Base-by-base conservation (phyloP, 1,284 basidiomycete species). In the Microbotryomycetes sp. region DNA sequence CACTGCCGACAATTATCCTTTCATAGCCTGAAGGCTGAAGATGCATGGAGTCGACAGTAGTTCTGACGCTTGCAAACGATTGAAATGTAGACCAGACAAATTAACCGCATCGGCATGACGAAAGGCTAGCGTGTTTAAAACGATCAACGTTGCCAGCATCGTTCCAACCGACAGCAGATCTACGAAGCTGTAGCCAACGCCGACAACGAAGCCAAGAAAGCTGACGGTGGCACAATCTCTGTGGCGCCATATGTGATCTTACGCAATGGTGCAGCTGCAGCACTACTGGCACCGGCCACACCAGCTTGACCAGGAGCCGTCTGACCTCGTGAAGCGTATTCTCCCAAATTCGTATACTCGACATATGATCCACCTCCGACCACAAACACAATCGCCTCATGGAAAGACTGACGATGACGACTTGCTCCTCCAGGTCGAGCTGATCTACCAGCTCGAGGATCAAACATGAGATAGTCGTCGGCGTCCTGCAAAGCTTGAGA, bases 351-450 rank as follows among this genome's bases (percentile, higher is more conserved):
- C 6, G 92, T 90, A 72, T 94, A 97, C 77, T 99, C 96, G 56
- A 98, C 92, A 73, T 98, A 96, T 23, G 92, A 88, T 1, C 92
- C 96, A 4, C 96, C 96, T 4, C 96, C 96, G 1, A 98, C 93
- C 16, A 98, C 81, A 71, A 99, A 99, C 2, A 98, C 88, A 69
- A 92, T 84, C 19, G 88, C 86, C 68, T 98, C 93, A 19, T 81
- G 79, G 76, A 92, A 96, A n/a, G 84, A 83, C 84, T 89, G 89
- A 22, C 89, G 82, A 63, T 81, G 71, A 32, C 84, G 80, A 23
- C 79, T 69, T 0, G 73, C 76, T 9, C 72, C 69, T 3, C 68
- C 72, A 36, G 79, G 85, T 63, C 81, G 83, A 63, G 86, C 80
- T 22, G 26, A 60, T 23, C 66, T 68, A 26, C 70, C 68, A 2